A percentile compares a stretch with the other conserved stretches of the same genome.
phyloP scores from a whole-genome alignment of 2,329 filamentous ascomycete genomes.

The Celoporthe dispersa region DNA sequence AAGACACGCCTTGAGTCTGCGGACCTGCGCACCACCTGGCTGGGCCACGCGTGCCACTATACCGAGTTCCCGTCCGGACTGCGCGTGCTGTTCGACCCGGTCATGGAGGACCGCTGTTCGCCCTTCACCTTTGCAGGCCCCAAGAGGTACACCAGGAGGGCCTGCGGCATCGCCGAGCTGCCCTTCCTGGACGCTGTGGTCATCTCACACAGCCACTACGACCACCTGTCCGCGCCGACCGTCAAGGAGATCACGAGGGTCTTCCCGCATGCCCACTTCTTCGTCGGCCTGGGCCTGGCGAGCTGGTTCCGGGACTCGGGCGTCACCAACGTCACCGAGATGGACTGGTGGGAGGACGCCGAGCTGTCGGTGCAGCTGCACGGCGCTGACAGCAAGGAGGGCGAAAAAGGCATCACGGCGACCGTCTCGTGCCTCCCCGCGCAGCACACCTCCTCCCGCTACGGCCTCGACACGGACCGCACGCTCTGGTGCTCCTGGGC shows the following conservation, averaged over 20 bases:
- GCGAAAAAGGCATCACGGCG: slow-evolving; percentile 60
- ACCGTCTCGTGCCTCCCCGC: slow-evolving; percentile 79
- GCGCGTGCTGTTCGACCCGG: slow-evolving; percentile 89
- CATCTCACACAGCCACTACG: slow-evolving; percentile 92
- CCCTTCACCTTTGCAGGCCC: slow-evolving; percentile 74
- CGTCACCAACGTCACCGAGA: slow-evolving; percentile 78
- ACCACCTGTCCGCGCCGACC: slow-evolving; percentile 81
- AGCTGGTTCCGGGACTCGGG: slow-evolving; percentile 77
- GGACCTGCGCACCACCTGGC: slow-evolving; percentile 84
- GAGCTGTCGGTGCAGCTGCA: slow-evolving; percentile 64
- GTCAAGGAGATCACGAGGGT: slow-evolving; percentile 71
- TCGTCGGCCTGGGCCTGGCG: slow-evolving; percentile 82
- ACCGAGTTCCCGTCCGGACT: slow-evolving; percentile 87
- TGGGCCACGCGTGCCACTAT: slow-evolving; percentile 93
- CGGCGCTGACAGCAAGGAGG: slow-evolving; percentile 36
- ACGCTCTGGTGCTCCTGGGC: slow-evolving; percentile 92
- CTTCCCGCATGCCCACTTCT: slow-evolving; percentile 83
- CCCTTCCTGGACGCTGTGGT: slow-evolving; percentile 77
- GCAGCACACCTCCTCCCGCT: slow-evolving; percentile 79
- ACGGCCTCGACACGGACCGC: slow-evolving; percentile 68
- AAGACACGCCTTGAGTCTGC: slow-evolving; percentile 57
- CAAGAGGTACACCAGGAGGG: slow-evolving; percentile 76
- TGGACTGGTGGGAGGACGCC: slow-evolving; percentile 93
- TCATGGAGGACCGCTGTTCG: slow-evolving; percentile 86
- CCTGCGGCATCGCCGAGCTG: slow-evolving; percentile 78